phyloP scores from a whole-genome alignment of 1,284 basidiomycete genomes.

The Rhodotorula sp. region DNA sequence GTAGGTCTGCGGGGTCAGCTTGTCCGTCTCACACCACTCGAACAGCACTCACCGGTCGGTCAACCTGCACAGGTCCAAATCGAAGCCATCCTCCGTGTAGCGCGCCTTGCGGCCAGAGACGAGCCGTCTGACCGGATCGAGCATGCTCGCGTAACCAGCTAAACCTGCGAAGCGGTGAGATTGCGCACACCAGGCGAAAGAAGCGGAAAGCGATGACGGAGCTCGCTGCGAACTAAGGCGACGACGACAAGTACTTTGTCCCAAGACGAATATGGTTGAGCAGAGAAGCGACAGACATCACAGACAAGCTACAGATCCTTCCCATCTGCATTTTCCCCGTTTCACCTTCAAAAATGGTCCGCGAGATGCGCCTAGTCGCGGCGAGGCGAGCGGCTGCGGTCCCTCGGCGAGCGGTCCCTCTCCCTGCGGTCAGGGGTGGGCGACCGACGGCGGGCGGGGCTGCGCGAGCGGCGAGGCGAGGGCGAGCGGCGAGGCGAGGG shows the following conservation, averaged over 20 bases:
- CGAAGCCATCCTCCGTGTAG: conserved; percentile 66
- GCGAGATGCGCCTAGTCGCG: background rate
- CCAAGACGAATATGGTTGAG: no score
- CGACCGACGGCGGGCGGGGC: conserved; percentile 20
- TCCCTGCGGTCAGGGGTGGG: conserved; percentile 19
- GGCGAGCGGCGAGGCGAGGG: conserved; percentile 2
- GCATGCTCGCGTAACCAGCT: background rate
- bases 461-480: conserved; percentile 19
- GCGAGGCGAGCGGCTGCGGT: conserved; percentile 2
- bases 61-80: conserved; percentile 76
- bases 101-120: conserved; percentile 65
- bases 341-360: background rate
- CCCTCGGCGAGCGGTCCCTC: conserved; percentile 13
- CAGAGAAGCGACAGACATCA: background rate
- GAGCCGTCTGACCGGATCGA: conserved; percentile 46
- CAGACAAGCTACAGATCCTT: background rate
- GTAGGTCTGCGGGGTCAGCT: conserved; percentile 11
- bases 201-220: background rate
- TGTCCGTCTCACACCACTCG: background rate
- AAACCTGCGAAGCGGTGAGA: background rate
- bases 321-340: background rate
- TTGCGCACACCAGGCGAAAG: no score
- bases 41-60: conserved; percentile 45
- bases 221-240: background rate
- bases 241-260: no score